Base-by-base conservation (phyloP, 345 rosid genomes). In the Salix exigua region DNA sequence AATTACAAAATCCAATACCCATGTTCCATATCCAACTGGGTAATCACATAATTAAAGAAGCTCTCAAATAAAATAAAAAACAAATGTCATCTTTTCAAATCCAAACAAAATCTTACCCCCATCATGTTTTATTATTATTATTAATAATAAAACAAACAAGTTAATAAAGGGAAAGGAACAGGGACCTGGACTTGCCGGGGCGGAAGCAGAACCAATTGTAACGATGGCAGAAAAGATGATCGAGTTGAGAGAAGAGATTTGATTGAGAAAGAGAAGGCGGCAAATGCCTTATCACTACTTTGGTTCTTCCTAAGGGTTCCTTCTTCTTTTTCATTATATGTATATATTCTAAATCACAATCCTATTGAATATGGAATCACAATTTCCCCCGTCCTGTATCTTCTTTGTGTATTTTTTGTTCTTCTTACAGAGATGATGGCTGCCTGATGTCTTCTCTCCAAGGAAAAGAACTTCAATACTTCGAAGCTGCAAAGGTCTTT, bases 221-320 rank as follows among this genome's bases (percentile, higher is more conserved):
- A 64, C 91, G 89, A 81, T 83, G 86, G 38, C 80, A 74, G 87
- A 89, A 87, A 33, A 83, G 89, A 83, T 83, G 82, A 53, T 88
- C 86, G 62, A 89, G 86, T 71, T 86, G 91, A 16, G 89, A 77
- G 53, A 92, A 79, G 73, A 92, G 85, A 77, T 87, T 82, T 42
- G 89, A 82, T 79, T 86, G 87, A 12, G 89, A 77, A 46, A 92
- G 89, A 40, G 92, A 84, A 38, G 97, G 97, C 58, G 94, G 94
- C 83, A 92, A 80, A 81, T 86, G 91, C 78, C 97, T 83, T 61
- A 92, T 84, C 72, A 92, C 93, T 60, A 92, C 89, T 84, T 89
- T 92, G 73, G 85, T 89, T 79, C 87, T 87, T 74, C 76, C 82
- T 73, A 73, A 71, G 13, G 83, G 84, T 55, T 84, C 87, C 83